Conservation (phyloP, 2,329 filamentous ascomycete genomes). For the Xylaria multiplex region DNA sequence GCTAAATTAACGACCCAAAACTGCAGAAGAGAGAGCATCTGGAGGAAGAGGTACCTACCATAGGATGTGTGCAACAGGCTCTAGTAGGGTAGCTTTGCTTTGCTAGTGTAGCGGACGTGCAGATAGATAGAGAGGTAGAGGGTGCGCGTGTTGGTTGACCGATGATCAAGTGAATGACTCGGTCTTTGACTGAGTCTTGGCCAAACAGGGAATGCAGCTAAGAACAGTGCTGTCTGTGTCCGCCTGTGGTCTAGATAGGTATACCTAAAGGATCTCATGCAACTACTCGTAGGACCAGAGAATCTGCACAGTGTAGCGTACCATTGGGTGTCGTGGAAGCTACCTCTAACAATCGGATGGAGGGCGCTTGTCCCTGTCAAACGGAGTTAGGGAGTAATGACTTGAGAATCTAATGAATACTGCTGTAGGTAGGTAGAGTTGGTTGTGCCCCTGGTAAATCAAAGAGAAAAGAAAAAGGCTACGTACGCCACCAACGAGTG, state of each 20-base stretch:
- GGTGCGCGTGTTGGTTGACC: slow-evolving; percentile 39
- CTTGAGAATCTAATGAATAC: slow-evolving; percentile 3
- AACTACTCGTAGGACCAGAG: slow-evolving; percentile 5
- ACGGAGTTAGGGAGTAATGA: slow-evolving; percentile 12
- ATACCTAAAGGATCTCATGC: background rate
- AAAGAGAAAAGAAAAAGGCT: background rate
- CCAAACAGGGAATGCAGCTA: slow-evolving; percentile 19
- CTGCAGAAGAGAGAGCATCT: slow-evolving; percentile 16
- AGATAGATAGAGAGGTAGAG: slow-evolving; percentile 11
- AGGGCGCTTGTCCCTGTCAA: slow-evolving; percentile 19
- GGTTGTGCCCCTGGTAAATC: background rate
- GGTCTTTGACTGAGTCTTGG: slow-evolving; percentile 34
- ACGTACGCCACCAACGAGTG: background rate
- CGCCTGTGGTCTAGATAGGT: background rate
- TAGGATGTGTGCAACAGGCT: slow-evolving; percentile 4
- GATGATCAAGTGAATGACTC: slow-evolving; percentile 51
- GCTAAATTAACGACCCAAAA: background rate
- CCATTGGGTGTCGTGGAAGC: slow-evolving; percentile 2
- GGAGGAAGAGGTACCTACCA: slow-evolving; percentile 1
- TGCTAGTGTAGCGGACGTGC: slow-evolving; percentile 2
- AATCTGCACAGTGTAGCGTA: slow-evolving; percentile 22
- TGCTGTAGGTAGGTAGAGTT: slow-evolving; percentile 4
- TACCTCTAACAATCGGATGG: background rate
- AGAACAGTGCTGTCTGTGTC: slow-evolving; percentile 19
- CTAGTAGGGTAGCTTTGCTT: slow-evolving; percentile 17